Base-by-base conservation (phyloP, 306 rosid species). In the Glycine soja region DNA sequence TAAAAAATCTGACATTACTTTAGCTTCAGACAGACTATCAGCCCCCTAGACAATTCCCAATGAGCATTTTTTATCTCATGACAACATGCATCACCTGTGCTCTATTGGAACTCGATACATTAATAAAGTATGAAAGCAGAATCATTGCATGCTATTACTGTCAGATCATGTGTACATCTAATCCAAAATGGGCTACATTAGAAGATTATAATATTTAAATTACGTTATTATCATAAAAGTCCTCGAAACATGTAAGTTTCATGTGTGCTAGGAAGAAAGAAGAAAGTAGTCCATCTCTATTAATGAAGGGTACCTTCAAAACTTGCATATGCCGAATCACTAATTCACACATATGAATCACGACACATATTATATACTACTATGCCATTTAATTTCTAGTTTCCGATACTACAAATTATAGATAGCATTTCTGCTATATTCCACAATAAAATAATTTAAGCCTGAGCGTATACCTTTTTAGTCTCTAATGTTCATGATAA, bases 71-170 rank as follows among this genome's bases (percentile, higher is more conserved):
- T 47, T 50, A 73, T 69, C 70, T 48, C 81, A 42, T 52, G 63
- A 77, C 70, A 80, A 74, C 79, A 67, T 19, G 50, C 69, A 77
- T 80, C 80, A 70, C 81, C 78, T 75, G 75, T 82, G 70, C 67
- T 72, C 79, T 56, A 85, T 90, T 75, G 88, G 91, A 89, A 89
- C 89, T 90, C 54, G 81, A 81, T 85, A 80, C 79, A 71, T 36
- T 54, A 81, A 68, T 76, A 87, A 87, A 87, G 70, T 50, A 65
- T 19, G 45, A 73, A 73, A 59, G 78, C 69, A 84, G 79, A 81
- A 86, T 72, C 79, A 82, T 82, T 80, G 77, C 76, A 76, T 79
- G 86, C 67, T 89, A 79, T 83, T 76, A 65, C 75, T 74, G 85
- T 82, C 87, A 80, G 88, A 78, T 86, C 81, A 75, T 62, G 46